Evolutionary conservation across 176 grass and related monocot species (phyloP).

Genomic region (Bothriochloa decipiens): DNA sequence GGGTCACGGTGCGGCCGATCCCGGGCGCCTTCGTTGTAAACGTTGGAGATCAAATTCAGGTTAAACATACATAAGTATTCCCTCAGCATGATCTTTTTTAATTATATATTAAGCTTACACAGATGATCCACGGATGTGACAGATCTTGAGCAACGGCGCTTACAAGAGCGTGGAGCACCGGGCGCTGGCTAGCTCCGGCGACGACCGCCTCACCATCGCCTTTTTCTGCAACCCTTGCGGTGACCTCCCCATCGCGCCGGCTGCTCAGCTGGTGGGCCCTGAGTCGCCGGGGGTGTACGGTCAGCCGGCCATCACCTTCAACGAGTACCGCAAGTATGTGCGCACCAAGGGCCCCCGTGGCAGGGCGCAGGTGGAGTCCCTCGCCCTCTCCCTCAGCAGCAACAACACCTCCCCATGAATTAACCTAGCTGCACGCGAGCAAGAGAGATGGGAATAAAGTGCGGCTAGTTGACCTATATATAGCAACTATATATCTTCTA

Average conservation of each 20-base stretch:
- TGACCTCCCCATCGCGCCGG: constrained; percentile 52
- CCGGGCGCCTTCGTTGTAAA: constrained; percentile 64
- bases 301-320: constrained; percentile 34
- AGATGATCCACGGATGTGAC: neutral
- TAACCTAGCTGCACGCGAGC: neutral
- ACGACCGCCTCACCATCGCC: constrained; percentile 58
- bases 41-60: constrained; percentile 76
- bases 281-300: constrained; percentile 38
- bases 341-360: constrained; percentile 54
- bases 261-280: constrained; percentile 38
- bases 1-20: constrained; percentile 59
- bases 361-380: constrained; percentile 53
- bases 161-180: constrained; percentile 80
- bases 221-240: constrained; percentile 77
- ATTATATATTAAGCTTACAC: no score
- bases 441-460: neutral
- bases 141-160: constrained; percentile 66
- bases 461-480: neutral
- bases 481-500: neutral
- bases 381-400: neutral
- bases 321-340: constrained; percentile 60
- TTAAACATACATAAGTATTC: neutral
- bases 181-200: constrained; percentile 40
- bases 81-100: no score
- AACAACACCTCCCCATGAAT: neutral